A percentile compares a stretch with the other conserved stretches of the same genome.
phyloP scores from a whole-genome alignment of 176 grass and related monocot genomes.

The Olyra latifolia region DNA sequence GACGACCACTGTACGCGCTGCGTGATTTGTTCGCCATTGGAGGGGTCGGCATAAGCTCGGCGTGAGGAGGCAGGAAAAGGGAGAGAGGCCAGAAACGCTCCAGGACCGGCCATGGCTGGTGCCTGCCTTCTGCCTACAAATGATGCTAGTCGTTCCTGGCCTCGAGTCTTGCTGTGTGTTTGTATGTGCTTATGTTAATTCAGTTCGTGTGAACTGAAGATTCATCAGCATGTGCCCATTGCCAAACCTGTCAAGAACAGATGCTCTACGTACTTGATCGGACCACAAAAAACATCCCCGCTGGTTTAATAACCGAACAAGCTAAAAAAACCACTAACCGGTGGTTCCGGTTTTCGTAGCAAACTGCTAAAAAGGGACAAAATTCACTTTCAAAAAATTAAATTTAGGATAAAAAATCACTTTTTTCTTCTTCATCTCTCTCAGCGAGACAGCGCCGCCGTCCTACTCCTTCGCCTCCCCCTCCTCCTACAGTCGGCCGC shows the following conservation, averaged over 20 bases:
- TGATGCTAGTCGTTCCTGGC: neutral
- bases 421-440: no score
- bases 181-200: neutral
- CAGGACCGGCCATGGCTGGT: neutral
- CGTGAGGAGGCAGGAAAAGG: constrained; percentile 10
- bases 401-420: no score
- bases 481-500: no score
- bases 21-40: neutral
- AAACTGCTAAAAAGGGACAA: no score
- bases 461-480: no score
- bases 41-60: neutral
- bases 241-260: constrained; percentile 16
- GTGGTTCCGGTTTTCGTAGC: no score
- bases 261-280: constrained; percentile 15
- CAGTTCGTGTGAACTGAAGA: neutral
- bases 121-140: neutral
- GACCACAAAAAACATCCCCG: no score
- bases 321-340: no score
- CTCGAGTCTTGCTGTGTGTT: neutral
- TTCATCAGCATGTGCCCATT: neutral
- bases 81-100: constrained; percentile 29
- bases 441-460: no score
- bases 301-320: no score
- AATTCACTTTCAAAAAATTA: no score
- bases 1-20: constrained; percentile 4